phyloP scores from a whole-genome alignment of 2,329 filamentous ascomycete genomes.

The Xylariales sp. region DNA sequence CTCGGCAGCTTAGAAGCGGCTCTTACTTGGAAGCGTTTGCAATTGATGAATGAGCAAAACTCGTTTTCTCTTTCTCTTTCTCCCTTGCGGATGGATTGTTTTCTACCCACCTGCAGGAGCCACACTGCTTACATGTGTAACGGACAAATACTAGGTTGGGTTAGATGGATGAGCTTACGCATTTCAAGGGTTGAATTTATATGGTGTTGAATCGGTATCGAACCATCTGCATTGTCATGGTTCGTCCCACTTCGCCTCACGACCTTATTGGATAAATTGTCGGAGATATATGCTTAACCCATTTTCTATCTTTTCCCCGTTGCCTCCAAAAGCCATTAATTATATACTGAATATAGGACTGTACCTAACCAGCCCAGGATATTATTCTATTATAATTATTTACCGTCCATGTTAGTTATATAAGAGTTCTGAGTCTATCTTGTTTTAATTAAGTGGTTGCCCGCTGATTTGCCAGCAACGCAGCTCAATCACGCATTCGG shows the following conservation, averaged over 20 bases:
- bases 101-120: neutral
- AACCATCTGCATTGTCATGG: neutral
- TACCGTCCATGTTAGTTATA: neutral
- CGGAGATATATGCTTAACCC: conserved; percentile 7
- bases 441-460: neutral
- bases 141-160: neutral
- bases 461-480: neutral
- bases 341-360: neutral
- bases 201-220: neutral
- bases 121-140: neutral
- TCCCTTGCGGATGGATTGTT: neutral
- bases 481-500: neutral
- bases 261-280: conserved; percentile 24
- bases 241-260: conserved; percentile 29
- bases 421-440: too few species aligned
- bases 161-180: neutral
- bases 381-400: neutral
- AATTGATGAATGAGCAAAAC: neutral
- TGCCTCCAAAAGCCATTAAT: neutral
- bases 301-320: neutral
- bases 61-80: neutral
- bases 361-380: neutral
- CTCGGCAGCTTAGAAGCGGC: neutral
- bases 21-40: neutral
- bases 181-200: neutral